These are phyloP conservation scores for Gaeumannomyces sp. DNA, from an alignment of 2,329 filamentous ascomycete genomes.

Conservation along the genomic window DNA sequence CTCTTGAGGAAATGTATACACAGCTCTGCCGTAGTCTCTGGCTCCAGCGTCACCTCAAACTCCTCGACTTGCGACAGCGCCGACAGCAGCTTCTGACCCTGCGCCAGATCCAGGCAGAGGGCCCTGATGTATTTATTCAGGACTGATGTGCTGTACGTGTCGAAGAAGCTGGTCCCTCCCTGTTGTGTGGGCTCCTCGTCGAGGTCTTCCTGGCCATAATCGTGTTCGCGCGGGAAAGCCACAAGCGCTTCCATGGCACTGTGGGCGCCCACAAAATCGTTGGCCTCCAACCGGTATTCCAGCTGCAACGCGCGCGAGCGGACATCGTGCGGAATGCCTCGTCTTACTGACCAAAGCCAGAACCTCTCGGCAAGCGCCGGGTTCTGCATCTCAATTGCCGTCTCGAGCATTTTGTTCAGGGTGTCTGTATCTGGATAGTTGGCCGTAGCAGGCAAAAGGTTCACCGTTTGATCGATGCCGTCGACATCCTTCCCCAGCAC, in stretches of 20 bases:
- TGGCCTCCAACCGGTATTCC: conserved; percentile 65
- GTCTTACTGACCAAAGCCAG: conserved; percentile 42
- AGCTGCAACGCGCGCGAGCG: conserved; percentile 57
- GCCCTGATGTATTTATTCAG: conserved; percentile 67
- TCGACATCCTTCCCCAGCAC: conserved; percentile 63
- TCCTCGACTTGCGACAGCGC: conserved; percentile 69
- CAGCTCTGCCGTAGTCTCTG: conserved; percentile 69
- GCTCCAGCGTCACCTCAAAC: conserved; percentile 60
- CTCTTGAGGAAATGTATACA: conserved; percentile 67
- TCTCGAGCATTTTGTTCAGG: conserved; percentile 70
- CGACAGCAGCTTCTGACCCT: conserved; percentile 66
- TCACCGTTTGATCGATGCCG: conserved; percentile 47
- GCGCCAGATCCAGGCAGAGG: conserved; percentile 53
- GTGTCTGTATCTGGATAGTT: conserved; percentile 59
- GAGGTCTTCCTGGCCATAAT: conserved; percentile 42
- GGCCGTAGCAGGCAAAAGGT: conserved; percentile 66
- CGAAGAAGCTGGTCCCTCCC: neutral
- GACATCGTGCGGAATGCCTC: conserved; percentile 27
- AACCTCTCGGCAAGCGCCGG: conserved; percentile 69
- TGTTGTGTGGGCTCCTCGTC: conserved; percentile 52
- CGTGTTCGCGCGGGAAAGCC: neutral
- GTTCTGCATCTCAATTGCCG: conserved; percentile 64
- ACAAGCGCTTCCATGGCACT: conserved; percentile 47
- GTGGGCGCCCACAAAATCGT: conserved; percentile 65
- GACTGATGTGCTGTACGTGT: conserved; percentile 13